Base-by-base conservation (phyloP, 768 basidiomycete genomes). In the Naematelia encephala region DNA sequence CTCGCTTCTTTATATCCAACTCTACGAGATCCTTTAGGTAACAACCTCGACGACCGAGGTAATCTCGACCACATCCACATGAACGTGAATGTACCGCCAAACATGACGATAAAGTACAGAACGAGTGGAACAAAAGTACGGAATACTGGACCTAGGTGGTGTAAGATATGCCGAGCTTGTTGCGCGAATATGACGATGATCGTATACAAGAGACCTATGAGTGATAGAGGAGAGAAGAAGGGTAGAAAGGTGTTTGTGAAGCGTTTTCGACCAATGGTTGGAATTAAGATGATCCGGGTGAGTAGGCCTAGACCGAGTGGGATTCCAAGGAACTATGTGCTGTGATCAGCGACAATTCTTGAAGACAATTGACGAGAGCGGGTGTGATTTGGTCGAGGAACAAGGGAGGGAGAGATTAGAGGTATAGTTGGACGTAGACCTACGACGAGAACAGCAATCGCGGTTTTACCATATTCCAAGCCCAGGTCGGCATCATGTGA, bases 201-300 rank as follows among this genome's bases (percentile, higher is more conserved):
- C 51, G 89, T 91, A 79, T 90, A 91, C 1, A 91, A 82, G 10
- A 93, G 80, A 2, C 89, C 90, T 22, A 90, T 54, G 8, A 89
- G 81, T 0, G 88, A 83, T 2, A 90, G 64, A 0, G 87, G 88
- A 0, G 82, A 82, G 74, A 91, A 88, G 42, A 77, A 60, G 0
- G 84, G 86, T n/a, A 89, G 76, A 79, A 91, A 90, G 13, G 77
- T 79, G 8, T 77, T 79, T 25, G 83, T 71, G 60, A 89, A 81
- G 69, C 83, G 83, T 2, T 68, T 58, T 28, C 80, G 82, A 23
- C 72, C 75, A 1, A 80, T 76, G 1, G 82, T 28, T 14, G 64
- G 67, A 68, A 85, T 82, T 19, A 86, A 77, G 23, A 75, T 49
- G 62, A 82, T 83, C 2, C 90, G 83, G 0, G 89, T 91, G n/a